phyloP scores from a whole-genome alignment of 1,284 basidiomycete species.

The Pyrrhoderma noxium region DNA sequence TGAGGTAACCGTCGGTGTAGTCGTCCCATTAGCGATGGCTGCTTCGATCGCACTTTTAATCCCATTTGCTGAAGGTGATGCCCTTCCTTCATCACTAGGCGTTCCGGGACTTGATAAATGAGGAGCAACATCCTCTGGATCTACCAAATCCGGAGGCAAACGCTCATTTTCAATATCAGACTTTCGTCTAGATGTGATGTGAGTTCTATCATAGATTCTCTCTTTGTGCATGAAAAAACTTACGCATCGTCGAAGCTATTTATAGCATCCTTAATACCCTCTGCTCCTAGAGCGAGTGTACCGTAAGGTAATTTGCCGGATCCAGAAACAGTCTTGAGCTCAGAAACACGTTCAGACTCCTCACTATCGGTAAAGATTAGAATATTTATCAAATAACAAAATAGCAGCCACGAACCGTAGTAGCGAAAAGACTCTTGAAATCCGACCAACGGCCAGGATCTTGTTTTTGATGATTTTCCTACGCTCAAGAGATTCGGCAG shows the following conservation, averaged over 20 bases:
- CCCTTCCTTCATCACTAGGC: conserved; percentile 39
- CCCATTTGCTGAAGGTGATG: conserved; percentile 45
- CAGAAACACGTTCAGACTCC: conserved; percentile 96
- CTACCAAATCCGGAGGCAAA: conserved; percentile 90
- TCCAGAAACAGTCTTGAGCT: conserved; percentile 87
- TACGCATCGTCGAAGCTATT: conserved; percentile 93
- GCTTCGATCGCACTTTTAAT: conserved; percentile 46
- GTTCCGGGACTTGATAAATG: conserved; percentile 42
- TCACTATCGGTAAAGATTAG: conserved; percentile 48
- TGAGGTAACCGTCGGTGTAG: conserved; percentile 28
- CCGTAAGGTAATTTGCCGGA: conserved; percentile 80
- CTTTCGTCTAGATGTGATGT: conserved; percentile 59
- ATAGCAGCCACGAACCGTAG: conserved; percentile 59
- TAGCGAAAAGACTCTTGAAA: conserved; percentile 93
- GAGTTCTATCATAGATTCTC: not conserved
- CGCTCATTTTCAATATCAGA: conserved; percentile 99
- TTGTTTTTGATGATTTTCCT: conserved; percentile 92
- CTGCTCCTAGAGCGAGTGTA: conserved; percentile 81
- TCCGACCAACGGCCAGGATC: conserved; percentile 95
- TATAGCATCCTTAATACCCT: conserved; percentile 95
- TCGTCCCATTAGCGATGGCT: conserved; percentile 36
- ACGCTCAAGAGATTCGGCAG: conserved; percentile 52
- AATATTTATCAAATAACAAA: not conserved
- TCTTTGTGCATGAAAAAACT: conserved; percentile 30
- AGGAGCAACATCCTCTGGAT: conserved; percentile 56